Base-by-base conservation (phyloP, 139 green algal genomes). In the Coelastrella sp. region DNA sequence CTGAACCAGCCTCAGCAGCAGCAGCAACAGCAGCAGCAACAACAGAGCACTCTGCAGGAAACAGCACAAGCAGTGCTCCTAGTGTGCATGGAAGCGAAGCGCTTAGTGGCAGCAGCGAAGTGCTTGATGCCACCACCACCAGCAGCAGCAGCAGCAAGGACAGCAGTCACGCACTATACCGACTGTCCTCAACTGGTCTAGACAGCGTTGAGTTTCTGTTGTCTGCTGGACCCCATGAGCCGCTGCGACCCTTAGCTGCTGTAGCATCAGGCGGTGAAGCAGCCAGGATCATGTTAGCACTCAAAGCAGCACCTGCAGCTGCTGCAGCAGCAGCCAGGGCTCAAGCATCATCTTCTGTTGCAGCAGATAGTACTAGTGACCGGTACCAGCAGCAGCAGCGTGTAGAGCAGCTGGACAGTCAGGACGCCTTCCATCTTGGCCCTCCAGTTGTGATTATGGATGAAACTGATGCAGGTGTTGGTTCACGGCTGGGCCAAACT, bases 251-350 rank as follows among this genome's bases (percentile, higher is more conserved):
- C 21, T 89, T 98, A 80, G 86, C 88, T 21, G 85, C 86, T 0
- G 90, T 95, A 17, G 95, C 94, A 1, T 96, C 93, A 7, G 95
- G 95, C 41, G 95, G 95, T 3, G 95, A 98, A 81, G 88, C 75
- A 13, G 91, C 94, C 0, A 92, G 95, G 13, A 77, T 98, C 43
- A 96, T 97, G 94, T 88, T 98, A 19, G 95, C 95, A 0, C 90
- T 98, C 15, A 97, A 97, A 77, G 92, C 94, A 25, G 95, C 93
- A 11, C 93, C 92, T 19, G 86, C 89, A 48, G 76, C 74, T 17
- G 88, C 67, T 4, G 81, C 40, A 6, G 82, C 43, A 2, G 74
- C 79, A 17, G 63, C 34, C 4, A 45, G 17, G 37, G 43, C 34
- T 35, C 34, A 7, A 27, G 50, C 34, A 45, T 21, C n/a, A 51